phyloP scores from a whole-genome alignment of 441 rosid genomes.

The Pelargonium australe region DNA sequence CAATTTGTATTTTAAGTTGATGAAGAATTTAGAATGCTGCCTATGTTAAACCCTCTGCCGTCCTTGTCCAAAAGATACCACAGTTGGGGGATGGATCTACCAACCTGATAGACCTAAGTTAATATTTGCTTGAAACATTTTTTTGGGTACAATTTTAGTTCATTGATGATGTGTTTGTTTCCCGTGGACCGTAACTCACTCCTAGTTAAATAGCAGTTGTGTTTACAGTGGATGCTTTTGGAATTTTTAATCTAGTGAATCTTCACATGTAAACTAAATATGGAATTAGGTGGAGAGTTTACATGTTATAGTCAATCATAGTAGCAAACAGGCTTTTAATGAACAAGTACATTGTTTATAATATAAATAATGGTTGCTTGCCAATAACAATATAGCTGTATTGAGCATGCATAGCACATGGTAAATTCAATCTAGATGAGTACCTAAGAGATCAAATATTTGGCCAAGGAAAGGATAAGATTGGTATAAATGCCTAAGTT shows the following conservation, averaged over 20 bases:
- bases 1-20: too few species aligned
- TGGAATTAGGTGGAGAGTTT: not conserved
- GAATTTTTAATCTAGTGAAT: not conserved
- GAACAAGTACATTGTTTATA: not conserved
- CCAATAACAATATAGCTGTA: too few species aligned
- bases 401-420: too few species aligned
- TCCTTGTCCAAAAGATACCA: too few species aligned
- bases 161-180: not conserved
- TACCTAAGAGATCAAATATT: too few species aligned
- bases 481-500: too few species aligned
- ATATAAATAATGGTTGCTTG: not conserved
- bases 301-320: not conserved
- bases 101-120: not conserved
- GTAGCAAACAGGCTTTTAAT: not conserved
- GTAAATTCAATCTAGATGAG: too few species aligned
- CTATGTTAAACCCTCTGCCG: too few species aligned
- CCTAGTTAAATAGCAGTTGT: not conserved
- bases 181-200: not conserved
- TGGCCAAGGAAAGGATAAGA: too few species aligned
- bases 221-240: not conserved
- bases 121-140: not conserved
- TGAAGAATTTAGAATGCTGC: too few species aligned
- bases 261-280: not conserved
- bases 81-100: too few species aligned
- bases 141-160: not conserved